Evolutionary conservation across 2,329 filamentous ascomycete genomes (phyloP), one percentile per base, ranked within the genome.

Genomic region (Fusarium xyrophilum): DNA sequence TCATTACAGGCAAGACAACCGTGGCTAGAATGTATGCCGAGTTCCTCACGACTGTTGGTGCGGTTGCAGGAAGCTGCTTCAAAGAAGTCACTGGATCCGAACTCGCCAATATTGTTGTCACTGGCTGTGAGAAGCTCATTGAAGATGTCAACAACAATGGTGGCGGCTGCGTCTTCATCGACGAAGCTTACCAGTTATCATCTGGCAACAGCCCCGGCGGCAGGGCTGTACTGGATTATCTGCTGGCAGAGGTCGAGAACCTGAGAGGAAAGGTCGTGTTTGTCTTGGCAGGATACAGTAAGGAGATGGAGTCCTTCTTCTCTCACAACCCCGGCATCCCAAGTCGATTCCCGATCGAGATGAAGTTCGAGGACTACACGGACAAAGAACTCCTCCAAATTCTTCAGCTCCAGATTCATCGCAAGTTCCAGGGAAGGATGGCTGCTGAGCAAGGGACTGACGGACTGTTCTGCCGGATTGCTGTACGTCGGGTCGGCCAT

Each of bases 281-380:
- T 55, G 82, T 94, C 1, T 80, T 95, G 5, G 91, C 91, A 0
- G 91, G 92, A 0, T 94, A 94, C 76, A 82, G 82, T 50, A 89
- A 88, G 68, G 83, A 91, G 65, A 94, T 95, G 91, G 91, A 94
- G 70, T 83, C 83, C 0, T 93, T 94, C 75, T 93, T 92, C 47
- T 82, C 86, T 0, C 90, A 93, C 63, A 94, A 94, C 44, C 88
- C 88, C 0, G 91, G 92, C 0, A 80, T 94, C 5, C 82, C 85
- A 0, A 92, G 90, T 67, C 87, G 91, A 0, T 89, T 95, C 38
- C 91, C 91, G 0, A 80, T 86, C 14, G 79, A 83, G 35, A 81
- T 94, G 71, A 83, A 86, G 42, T 95, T 94, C 58, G 79, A 84
- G 0, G 91, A 95, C 75, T 94, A 92, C 65, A 80, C 80, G 0